Base-by-base conservation (phyloP, 306 rosid genomes). In the Cicer bijugum region DNA sequence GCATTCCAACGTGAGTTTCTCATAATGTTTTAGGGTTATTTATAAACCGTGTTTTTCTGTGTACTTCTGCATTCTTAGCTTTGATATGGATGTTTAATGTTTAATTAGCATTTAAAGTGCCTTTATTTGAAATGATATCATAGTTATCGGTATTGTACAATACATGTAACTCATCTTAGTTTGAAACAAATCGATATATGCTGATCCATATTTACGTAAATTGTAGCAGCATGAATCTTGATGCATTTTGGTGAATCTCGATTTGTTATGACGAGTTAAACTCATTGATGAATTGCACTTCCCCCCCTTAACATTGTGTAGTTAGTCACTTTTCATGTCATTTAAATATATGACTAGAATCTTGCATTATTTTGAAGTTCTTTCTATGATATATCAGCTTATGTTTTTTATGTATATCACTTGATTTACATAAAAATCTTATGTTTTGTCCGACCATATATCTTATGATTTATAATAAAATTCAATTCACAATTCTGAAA, bases 1-100 rank as follows among this genome's bases (percentile, higher is more conserved):
- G 81, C 96, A 94, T 94, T 47, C 99, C 99, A 43, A 45, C 82
- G 93, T 91, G 82, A 63, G 97, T 81, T 66, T 61, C 35, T 35
- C 42, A 2, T 35, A 45, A 80, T 61, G 66, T 17, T 48, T 50
- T 16, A 14, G 5, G 23, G 11, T 44, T 48, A 12, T 65, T 65
- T 45, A 43, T 67, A 44, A 15, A 46, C 76, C 37, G 7, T 12
- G 9, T 17, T 33, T 14, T 56, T 6, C 48, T 48, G 44, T 79
- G 15, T 20, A 57, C 16, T 65, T 44, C 44, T 11, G 23, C 62
- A 12, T 51, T 15, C 5, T 62, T 57, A 17, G 63, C 35, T 56
- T 62, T 33, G 3, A 8, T 17, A 53, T 17, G 28, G 20, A 12
- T 72, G 53, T 59, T 43, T 20, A 68, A 50, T 66, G 33, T 17